Base-by-base conservation (phyloP, 345 rosid species). In the Eucalyptus curtisii region DNA sequence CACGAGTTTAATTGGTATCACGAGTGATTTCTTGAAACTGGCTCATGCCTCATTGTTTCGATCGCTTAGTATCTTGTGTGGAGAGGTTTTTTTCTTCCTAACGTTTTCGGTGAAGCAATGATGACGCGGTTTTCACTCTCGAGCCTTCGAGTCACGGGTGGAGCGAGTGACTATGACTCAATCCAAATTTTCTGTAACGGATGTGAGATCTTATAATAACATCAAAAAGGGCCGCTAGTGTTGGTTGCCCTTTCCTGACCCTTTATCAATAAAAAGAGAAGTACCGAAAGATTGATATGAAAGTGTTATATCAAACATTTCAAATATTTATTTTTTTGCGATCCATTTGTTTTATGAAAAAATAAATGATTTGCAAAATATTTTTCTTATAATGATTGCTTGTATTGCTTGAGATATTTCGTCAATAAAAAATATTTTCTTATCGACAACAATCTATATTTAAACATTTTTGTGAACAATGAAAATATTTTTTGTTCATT, bases 391-490 rank as follows among this genome's bases (percentile, higher is more conserved):
- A 3, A 61, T 61, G 31, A 30, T 7, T 0, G 1, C 0, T 61
- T 27, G 68, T 61, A 30, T 61, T 13, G 33, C 4, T 61, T 3
- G 14, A 61, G 16, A 61, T 61, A 61, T 12, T 27, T 27, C 12
- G 4, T 61, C 33, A 61, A 27, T 3, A 0, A 27, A 10, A 2
- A 10, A 59, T 61, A 27, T 0, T 61, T 61, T 61, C 2, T 30
- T 61, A 61, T 61, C 0, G 7, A 61, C 3, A 30, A 1, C 13
- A 59, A 59, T 57, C n/a, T 59, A 27, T 30, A 30, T 27, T 30
- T 61, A 12, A 27, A 61, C 2, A 61, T 61, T 61, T 61, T 12
- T 30, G 17, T 0, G 33, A 12, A 61, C 1, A 0, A 2, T 0
- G 16, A 61, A 30, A 30, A 61, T 61, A 13, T 27, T 30, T 61